A percentile compares a stretch with the other conserved stretches of the same genome.
phyloP scores from a whole-genome alignment of 225 moss, liverwort and hornwort species.

The Physcomitrellopsis africana region DNA sequence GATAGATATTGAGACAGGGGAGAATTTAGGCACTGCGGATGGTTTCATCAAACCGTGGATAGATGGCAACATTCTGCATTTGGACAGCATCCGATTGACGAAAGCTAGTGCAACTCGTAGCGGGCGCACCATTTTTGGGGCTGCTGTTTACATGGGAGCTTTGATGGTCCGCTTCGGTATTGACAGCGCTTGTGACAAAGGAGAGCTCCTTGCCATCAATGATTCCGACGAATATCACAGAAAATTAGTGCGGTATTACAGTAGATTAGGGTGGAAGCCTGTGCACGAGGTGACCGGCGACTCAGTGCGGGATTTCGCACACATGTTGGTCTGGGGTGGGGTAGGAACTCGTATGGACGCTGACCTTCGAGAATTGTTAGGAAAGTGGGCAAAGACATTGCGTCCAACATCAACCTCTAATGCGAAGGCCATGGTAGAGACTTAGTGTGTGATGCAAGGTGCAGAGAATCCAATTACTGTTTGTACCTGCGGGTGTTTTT shows the following conservation, averaged over 20 bases:
- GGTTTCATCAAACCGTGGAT: conserved; percentile 80
- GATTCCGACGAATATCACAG: conserved; percentile 70
- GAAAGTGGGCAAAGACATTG: conserved; percentile 70
- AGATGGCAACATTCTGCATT: conserved; percentile 66
- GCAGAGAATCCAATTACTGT: no score
- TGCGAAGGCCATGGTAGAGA: conserved; percentile 37
- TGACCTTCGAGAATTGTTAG: conserved; percentile 67
- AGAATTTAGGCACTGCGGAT: conserved; percentile 60
- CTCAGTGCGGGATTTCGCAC: conserved; percentile 49
- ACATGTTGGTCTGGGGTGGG: conserved; percentile 94
- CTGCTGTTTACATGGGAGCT: conserved; percentile 85
- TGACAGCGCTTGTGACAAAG: conserved; percentile 69
- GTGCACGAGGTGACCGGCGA: conserved; percentile 73
- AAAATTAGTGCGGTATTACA: conserved; percentile 86
- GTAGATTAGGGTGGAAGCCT: conserved; percentile 69
- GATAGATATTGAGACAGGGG: conserved; percentile 41
- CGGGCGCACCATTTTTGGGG: conserved; percentile 68
- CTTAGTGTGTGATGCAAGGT: conserved; percentile 3
- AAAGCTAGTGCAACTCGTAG: conserved; percentile 64
- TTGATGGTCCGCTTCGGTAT: conserved; percentile 78
- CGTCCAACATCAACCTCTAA: conserved; percentile 45
- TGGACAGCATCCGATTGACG: conserved; percentile 73
- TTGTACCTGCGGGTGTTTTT: no score
- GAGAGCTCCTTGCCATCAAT: conserved; percentile 89
- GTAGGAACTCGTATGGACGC: conserved; percentile 97